Base-by-base conservation (phyloP, 1,139 yeast species). In the Blastobotrys persicus region DNA sequence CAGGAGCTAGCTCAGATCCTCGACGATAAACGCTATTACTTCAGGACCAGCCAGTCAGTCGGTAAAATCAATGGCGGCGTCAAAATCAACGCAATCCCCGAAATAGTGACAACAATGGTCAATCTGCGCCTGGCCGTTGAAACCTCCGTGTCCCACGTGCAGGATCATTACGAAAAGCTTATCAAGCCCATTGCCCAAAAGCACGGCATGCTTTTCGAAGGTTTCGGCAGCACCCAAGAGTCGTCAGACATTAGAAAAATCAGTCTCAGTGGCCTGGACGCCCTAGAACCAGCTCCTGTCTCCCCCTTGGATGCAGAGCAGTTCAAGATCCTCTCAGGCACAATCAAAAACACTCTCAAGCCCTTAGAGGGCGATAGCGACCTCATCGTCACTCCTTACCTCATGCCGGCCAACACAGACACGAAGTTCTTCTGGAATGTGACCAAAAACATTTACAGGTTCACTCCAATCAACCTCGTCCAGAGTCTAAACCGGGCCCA, bases 381-480 rank as follows among this genome's bases (percentile, higher is more conserved):
- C n/a, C 18, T 79, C 23, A 68, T 82, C 26, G 72, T 84, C 47
- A 71, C 89, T 1, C 94, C 95, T 11, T 72, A 78, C 18, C 63
- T 86, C 46, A 78, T 85, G 80, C 76, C 87, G 3, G 96, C 86
- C 26, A 88, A 88, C 66, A 88, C 96, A 1, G 96, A 88, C 64
- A 88, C 96, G 7, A 78, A 79, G 63, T 77, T 80, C 63, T 88
- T 85, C 69, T 86, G 94, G 91, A 68, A 73, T 44, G 73, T 88
- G 61, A 78, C 89, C 13, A 73, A 74, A 49, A 79, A 85, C 63
- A 86, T 88, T 52, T 87, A 76, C 73, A 76, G 96, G 59, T 83
- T 76, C 64, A 64, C 76, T 14, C 86, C 84, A 16, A 34, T 68
- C 28, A 54, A 55, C 33, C 44, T 47, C 2, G 50, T 47, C 11